phyloP scores from a whole-genome alignment of 2,329 filamentous ascomycete genomes.

The Cladosporium phlei region DNA sequence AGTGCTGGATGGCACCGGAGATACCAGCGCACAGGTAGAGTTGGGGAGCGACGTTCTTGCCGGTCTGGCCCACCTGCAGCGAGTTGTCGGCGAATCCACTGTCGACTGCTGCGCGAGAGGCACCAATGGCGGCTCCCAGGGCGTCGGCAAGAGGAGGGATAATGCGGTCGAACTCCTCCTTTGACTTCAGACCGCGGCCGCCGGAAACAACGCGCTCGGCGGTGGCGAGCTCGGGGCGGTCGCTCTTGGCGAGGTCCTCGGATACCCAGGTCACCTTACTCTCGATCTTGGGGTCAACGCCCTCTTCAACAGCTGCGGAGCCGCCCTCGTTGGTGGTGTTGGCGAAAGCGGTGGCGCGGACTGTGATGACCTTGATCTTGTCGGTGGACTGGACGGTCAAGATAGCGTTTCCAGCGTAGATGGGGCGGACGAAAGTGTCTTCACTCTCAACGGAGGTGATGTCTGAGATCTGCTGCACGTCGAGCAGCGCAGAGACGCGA shows the following conservation, averaged over 20 bases:
- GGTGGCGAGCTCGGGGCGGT: slow-evolving; percentile 89
- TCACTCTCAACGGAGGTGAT: slow-evolving; percentile 81
- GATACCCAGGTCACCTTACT: slow-evolving; percentile 81
- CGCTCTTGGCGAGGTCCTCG: slow-evolving; percentile 86
- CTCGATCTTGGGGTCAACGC: slow-evolving; percentile 74
- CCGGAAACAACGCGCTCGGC: slow-evolving; percentile 87
- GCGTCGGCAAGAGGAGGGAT: slow-evolving; percentile 91
- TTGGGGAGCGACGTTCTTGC: slow-evolving; percentile 96
- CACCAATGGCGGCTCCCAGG: slow-evolving; percentile 90
- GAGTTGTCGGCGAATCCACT: slow-evolving; percentile 98
- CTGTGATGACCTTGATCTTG: slow-evolving; percentile 79
- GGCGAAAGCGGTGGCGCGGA: slow-evolving; percentile 88
- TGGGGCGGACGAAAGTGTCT: slow-evolving; percentile 91
- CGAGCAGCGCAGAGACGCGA: slow-evolving; percentile 82
- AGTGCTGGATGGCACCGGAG: slow-evolving; percentile 93
- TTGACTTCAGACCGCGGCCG: slow-evolving; percentile 91
- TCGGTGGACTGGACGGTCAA: slow-evolving; percentile 91
- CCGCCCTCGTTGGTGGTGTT: slow-evolving; percentile 66
- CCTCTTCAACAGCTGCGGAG: slow-evolving; percentile 72
- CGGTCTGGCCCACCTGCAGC: slow-evolving; percentile 94
- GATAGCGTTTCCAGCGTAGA: slow-evolving; percentile 97
- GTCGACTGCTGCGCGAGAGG: slow-evolving; percentile 90
- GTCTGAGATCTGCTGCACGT: slow-evolving; percentile 90
- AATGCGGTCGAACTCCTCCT: slow-evolving; percentile 90
- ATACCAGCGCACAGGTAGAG: slow-evolving; percentile 94